Evolutionary conservation across 2,329 filamentous ascomycete species (phyloP), one percentile per base, ranked within the genome.

Genomic region (Parastagonospora avenae): DNA sequence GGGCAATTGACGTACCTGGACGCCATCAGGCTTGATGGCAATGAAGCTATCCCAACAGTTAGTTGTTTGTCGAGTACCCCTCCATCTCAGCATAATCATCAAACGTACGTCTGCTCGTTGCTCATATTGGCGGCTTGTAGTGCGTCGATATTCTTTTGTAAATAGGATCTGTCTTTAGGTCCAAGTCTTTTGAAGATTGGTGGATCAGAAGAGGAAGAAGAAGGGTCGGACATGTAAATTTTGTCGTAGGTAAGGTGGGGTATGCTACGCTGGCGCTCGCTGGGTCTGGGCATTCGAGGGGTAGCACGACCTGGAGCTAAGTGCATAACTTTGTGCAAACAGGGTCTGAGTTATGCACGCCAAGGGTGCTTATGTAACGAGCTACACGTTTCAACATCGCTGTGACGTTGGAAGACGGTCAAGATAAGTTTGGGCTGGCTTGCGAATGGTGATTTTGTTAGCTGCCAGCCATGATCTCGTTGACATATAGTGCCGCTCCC

Each of bases 11-110:
- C 81, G 68, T 88, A 96, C 92, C 88, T 97, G 94, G 82, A 97
- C 94, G 79, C 94, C 94, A 82, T 97, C 94, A 72, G 93, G 94
- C 92, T 99, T 99, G 87, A 99, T 91, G 77, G 94, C 94, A 86
- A 97, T 97, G 90, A 97, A 97, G 84, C 93, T 97, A 74, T 67
- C 46, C 39, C 51, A 19, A 27, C 14, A 24, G 16, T 39, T 28
- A 39, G 37, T 27, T 12, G 19, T 3, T 24, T 24, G 19, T 24
- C 5, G 19, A 24, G 19, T 19, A 12, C 36, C 33, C 16, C 8
- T 39, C 46, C 37, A 29, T 40, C 19, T 14, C 31, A 10, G 16
- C 14, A 10, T n/a, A 1, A 32, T 6, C 35, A 16, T 39, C 40
- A 46, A 36, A 81, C 89, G 79, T 81, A 96, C 91, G 92, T 96